Evolutionary conservation across 2,329 filamentous ascomycete genomes (phyloP).

Genomic region (Alternaria solani): DNA sequence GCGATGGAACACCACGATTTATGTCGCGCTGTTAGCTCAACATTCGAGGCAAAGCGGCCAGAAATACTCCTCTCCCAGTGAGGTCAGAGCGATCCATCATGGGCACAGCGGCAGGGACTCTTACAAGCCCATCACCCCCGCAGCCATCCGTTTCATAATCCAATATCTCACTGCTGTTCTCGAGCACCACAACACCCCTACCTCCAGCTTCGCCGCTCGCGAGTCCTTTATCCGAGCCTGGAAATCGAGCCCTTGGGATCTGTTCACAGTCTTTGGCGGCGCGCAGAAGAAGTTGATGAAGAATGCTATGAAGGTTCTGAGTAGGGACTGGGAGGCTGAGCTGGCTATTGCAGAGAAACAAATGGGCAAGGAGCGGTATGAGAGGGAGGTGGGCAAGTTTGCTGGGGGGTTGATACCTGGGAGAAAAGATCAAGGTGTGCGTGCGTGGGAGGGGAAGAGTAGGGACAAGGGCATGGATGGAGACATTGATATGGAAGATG

Average conservation of each 20-base stretch:
- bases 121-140: background rate
- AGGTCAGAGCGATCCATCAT: background rate
- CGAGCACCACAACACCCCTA: constrained; percentile 30
- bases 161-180: constrained; percentile 30
- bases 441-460: no score
- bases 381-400: no score
- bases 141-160: constrained; percentile 23
- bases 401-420: no score
- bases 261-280: constrained; percentile 16
- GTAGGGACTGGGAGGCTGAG: constrained; percentile 19
- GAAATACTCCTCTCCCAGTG: no score
- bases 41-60: background rate
- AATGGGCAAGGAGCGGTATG: no score
- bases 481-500: background rate
- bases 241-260: constrained; percentile 18
- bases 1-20: constrained; percentile 36
- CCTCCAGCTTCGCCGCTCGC: constrained; percentile 13
- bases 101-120: background rate
- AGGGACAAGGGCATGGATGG: no score
- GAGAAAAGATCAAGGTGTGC: no score
- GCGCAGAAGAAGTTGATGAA: constrained; percentile 29
- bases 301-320: constrained; percentile 19
- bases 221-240: constrained; percentile 28
- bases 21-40: constrained; percentile 24
- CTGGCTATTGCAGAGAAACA: constrained; percentile 6